phyloP scores from a whole-genome alignment of 2,329 filamentous ascomycete species.

The Pseudocercospora eumusae region DNA sequence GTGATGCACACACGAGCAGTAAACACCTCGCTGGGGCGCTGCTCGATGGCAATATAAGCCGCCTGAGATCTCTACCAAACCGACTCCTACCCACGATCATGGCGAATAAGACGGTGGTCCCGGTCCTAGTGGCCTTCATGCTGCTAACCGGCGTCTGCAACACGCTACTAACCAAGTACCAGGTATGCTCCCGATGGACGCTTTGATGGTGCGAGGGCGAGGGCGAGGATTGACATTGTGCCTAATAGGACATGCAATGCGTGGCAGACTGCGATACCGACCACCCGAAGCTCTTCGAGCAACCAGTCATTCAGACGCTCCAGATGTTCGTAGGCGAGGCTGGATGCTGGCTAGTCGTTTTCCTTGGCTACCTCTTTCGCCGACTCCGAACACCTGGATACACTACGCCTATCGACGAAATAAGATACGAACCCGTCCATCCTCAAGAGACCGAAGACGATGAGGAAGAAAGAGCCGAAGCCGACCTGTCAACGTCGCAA shows the following conservation, averaged over 20 bases:
- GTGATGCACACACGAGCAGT: not conserved
- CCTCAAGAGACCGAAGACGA: slow-evolving; percentile 35
- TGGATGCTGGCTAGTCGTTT: slow-evolving; percentile 92
- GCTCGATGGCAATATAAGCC: not conserved
- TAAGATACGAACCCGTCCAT: slow-evolving; percentile 36
- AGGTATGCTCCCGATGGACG: slow-evolving; percentile 57
- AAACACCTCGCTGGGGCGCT: not conserved
- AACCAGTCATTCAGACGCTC: slow-evolving; percentile 90
- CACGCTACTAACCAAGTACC: slow-evolving; percentile 93
- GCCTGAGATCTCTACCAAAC: not conserved
- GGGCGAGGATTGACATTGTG: slow-evolving; percentile 24
- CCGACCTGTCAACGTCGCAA: slow-evolving; percentile 43
- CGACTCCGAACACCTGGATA: slow-evolving; percentile 26
- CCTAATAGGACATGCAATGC: slow-evolving; percentile 84
- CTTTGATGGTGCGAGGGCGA: not conserved
- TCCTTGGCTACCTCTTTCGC: slow-evolving; percentile 66
- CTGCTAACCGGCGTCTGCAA: slow-evolving; percentile 94
- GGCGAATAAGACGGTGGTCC: slow-evolving; percentile 68
- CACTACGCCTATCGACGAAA: slow-evolving; percentile 31
- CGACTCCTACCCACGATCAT: slow-evolving; percentile 42
- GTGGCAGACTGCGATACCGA: slow-evolving; percentile 80
- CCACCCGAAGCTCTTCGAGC: slow-evolving; percentile 76
- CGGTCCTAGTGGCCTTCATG: slow-evolving; percentile 93
- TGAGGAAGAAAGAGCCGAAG: slow-evolving; percentile 46
- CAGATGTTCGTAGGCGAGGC: slow-evolving; percentile 98